Evolutionary conservation across 805 yeast species (phyloP).

Genomic region (Yamadazyma philogaea): DNA sequence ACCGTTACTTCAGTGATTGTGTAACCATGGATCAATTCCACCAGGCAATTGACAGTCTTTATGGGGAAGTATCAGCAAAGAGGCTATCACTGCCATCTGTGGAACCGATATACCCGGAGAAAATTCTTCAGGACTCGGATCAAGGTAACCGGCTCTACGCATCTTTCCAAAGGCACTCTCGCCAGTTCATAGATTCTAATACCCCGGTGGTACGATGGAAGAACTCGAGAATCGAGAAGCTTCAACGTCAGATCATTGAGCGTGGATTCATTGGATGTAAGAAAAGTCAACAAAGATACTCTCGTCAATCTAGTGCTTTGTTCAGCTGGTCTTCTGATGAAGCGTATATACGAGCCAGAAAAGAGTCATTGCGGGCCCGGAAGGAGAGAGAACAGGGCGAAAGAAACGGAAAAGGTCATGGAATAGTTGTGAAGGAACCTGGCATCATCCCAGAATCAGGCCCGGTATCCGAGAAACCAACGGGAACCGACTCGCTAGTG

Average conservation of each 20-base stretch:
- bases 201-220: conserved; percentile 29
- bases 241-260: conserved; percentile 10
- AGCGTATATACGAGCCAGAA: conserved; percentile 32
- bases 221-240: conserved; percentile 22
- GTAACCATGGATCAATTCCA: not conserved
- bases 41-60: not conserved
- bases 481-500: not conserved
- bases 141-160: conserved; percentile 30
- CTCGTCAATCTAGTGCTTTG: conserved; percentile 29
- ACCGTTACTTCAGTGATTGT: not conserved
- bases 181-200: conserved; percentile 27
- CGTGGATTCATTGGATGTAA: conserved; percentile 3
- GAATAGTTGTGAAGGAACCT: not conserved
- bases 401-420: not conserved
- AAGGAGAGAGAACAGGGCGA: not conserved
- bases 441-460: not conserved
- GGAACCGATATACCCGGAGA: conserved; percentile 28
- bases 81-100: not conserved
- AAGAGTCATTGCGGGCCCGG: conserved; percentile 6
- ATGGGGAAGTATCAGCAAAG: conserved; percentile 4
- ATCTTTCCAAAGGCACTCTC: conserved; percentile 32
- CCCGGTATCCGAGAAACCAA: not conserved
- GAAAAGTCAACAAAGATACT: conserved; percentile 14
- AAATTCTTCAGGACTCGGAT: conserved; percentile 27
- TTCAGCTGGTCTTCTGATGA: conserved; percentile 45